A percentile compares a stretch with the other conserved stretches of the same genome.
These are phyloP conservation scores for Elsinoe perseae DNA, from an alignment of 2,329 filamentous ascomycete genomes.

Conservation along the genomic window DNA sequence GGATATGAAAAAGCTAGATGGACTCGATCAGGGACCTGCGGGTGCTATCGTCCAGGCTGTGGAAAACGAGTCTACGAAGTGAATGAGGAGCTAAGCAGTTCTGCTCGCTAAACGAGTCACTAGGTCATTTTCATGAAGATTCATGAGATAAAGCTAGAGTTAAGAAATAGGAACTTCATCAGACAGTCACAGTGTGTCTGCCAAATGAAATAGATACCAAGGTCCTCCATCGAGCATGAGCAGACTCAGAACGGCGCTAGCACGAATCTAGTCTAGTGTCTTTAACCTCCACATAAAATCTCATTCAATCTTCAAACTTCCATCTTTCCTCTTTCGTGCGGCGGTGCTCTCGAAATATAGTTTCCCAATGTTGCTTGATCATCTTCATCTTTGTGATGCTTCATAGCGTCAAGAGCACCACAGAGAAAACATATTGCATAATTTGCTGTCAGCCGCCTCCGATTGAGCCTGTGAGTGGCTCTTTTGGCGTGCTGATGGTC, in stretches of 20 bases:
- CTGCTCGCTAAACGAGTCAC: background rate
- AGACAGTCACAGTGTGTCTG: background rate
- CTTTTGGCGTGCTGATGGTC: slow-evolving; percentile 30
- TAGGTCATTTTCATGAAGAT: background rate
- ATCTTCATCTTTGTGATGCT: slow-evolving; percentile 24
- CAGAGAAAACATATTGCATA: slow-evolving; percentile 31
- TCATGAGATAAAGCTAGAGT: background rate
- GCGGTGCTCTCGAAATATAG: slow-evolving; percentile 27
- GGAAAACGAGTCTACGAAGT: slow-evolving; percentile 22
- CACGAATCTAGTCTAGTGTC: background rate
- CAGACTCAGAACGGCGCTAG: background rate
- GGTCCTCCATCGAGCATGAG: background rate
- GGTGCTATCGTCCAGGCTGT: slow-evolving; percentile 30
- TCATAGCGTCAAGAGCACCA: slow-evolving; percentile 30
- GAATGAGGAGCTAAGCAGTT: background rate
- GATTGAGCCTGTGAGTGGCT: slow-evolving; percentile 28
- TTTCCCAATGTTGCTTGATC: slow-evolving; percentile 31
- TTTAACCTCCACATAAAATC: slow-evolving; percentile 1
- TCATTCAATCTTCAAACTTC: slow-evolving; percentile 14
- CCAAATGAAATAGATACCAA: background rate
- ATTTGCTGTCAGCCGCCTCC: slow-evolving; percentile 27
- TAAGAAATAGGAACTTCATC: background rate
- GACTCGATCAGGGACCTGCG: slow-evolving; percentile 35
- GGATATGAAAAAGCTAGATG: slow-evolving; percentile 51
- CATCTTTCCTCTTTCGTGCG: slow-evolving; percentile 29